A percentile compares a stretch with the other conserved stretches of the same genome.
Evolutionary conservation across 371 early-diverging fungal species (phyloP).

Genomic region (Actinomucor elegans): DNA sequence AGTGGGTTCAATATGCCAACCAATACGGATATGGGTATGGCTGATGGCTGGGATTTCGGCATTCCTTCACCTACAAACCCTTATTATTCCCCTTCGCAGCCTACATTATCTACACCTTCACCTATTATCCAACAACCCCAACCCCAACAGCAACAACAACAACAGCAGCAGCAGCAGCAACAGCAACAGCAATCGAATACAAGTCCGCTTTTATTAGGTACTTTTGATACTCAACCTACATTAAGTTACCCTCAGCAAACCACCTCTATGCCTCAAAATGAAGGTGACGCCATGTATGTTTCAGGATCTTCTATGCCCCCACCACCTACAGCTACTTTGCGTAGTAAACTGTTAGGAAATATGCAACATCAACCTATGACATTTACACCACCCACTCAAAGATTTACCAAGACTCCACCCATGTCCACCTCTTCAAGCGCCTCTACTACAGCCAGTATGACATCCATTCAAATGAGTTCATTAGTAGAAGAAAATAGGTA

Average conservation of each 20-base stretch:
- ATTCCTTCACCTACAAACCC: conserved; percentile 25
- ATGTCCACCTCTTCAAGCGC: conserved; percentile 17
- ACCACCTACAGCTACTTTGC: conserved; percentile 33
- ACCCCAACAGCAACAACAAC: background rate
- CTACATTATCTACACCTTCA: background rate
- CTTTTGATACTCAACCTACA: background rate
- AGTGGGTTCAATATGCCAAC: conserved; percentile 9
- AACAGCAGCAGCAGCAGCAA: background rate
- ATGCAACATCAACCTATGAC: conserved; percentile 2
- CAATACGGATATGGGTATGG: conserved; percentile 14
- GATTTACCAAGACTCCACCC: conserved; percentile 8
- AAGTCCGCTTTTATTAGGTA: conserved; percentile 3
- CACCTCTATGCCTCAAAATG: conserved; percentile 9
- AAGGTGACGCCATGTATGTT: conserved; percentile 32
- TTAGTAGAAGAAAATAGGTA: background rate
- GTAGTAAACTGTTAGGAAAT: conserved; percentile 26
- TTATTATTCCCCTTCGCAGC: conserved; percentile 17
- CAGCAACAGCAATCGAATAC: conserved; percentile 2
- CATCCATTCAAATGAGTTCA: background rate
- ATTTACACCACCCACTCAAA: background rate
- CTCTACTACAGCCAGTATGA: conserved; percentile 2
- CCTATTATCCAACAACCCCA: background rate
- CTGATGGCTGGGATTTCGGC: conserved; percentile 31
- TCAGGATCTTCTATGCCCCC: conserved; percentile 35
- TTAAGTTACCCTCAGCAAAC: background rate